These are phyloP conservation scores for Phytophthora ohioensis DNA, from an alignment of 352 stramenopile genomes.

Conservation along the genomic window DNA sequence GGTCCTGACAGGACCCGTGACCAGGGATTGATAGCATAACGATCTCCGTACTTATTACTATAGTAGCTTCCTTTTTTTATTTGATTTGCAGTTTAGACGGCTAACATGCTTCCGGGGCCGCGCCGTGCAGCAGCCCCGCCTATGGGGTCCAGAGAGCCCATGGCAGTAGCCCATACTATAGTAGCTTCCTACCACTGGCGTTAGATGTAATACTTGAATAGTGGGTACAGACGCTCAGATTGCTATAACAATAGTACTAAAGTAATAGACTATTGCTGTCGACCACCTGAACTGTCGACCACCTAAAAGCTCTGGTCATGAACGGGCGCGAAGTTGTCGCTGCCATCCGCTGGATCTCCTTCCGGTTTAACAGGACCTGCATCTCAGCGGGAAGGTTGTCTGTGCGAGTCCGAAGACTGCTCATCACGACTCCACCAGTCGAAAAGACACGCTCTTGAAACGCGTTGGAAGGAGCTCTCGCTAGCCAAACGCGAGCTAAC, in stretches of 20 bases:
- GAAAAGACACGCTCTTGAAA: conserved; percentile 17
- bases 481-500: conserved; percentile 11
- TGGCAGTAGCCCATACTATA: no score
- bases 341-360: conserved; percentile 3
- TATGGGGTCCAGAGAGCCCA: no score
- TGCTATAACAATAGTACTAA: background rate
- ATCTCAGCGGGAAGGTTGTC: conserved; percentile 8
- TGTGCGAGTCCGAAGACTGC: background rate
- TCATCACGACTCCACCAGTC: background rate
- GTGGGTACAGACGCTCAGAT: background rate
- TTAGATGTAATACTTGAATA: background rate
- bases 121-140: no score
- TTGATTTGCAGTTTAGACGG: no score
- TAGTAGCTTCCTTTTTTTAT: background rate
- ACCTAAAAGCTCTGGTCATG: background rate
- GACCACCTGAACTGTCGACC: background rate
- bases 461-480: conserved; percentile 4
- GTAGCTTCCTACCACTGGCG: no score
- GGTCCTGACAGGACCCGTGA: no score
- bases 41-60: background rate
- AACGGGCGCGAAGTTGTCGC: background rate
- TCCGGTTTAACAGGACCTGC: conserved; percentile 11
- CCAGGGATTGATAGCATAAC: background rate
- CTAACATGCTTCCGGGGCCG: no score
- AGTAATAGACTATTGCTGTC: background rate